Conservation (phyloP, 352 stramenopile species). For the Phytophthora meadii region DNA sequence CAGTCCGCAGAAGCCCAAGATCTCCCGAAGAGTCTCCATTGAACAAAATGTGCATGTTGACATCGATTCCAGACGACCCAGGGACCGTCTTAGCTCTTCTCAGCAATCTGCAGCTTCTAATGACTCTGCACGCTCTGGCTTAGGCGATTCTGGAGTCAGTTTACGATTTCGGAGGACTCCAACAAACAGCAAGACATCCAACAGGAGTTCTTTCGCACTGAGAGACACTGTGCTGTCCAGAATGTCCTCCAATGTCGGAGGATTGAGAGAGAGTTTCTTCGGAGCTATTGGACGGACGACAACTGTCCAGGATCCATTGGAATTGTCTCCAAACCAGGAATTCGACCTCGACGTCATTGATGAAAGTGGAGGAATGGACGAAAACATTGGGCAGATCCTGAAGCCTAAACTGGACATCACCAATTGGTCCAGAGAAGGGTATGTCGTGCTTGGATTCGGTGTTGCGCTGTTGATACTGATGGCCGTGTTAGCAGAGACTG, state of each 20-base stretch:
- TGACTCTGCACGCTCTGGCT: conserved; percentile 18
- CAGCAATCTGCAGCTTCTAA: conserved; percentile 28
- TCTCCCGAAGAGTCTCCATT: conserved; percentile 34
- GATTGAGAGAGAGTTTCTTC: conserved; percentile 75
- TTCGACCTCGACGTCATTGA: conserved; percentile 83
- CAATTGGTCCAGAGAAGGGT: conserved; percentile 62
- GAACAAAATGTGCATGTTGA: conserved; percentile 23
- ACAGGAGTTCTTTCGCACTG: conserved; percentile 40
- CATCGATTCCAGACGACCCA: conserved; percentile 1
- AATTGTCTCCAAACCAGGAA: conserved; percentile 71
- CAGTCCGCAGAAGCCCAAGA: conserved; percentile 21
- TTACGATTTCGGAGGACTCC: conserved; percentile 39
- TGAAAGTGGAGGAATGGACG: conserved; percentile 67
- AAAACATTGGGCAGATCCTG: conserved; percentile 68
- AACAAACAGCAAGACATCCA: conserved; percentile 50
- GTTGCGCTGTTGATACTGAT: conserved; percentile 54
- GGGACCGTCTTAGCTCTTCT: conserved; percentile 30
- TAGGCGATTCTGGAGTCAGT: conserved; percentile 30
- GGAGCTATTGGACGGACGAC: conserved; percentile 34
- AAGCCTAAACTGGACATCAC: conserved; percentile 47
- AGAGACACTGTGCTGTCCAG: conserved; percentile 46
- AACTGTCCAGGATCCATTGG: conserved; percentile 51
- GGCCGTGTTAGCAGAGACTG: conserved; percentile 43
- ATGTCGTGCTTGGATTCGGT: conserved; percentile 49
- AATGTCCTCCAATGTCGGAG: conserved; percentile 48